These are phyloP conservation scores for Ceratobasidium sp. DNA, from an alignment of 1,284 basidiomycete genomes.

Conservation along the genomic window DNA sequence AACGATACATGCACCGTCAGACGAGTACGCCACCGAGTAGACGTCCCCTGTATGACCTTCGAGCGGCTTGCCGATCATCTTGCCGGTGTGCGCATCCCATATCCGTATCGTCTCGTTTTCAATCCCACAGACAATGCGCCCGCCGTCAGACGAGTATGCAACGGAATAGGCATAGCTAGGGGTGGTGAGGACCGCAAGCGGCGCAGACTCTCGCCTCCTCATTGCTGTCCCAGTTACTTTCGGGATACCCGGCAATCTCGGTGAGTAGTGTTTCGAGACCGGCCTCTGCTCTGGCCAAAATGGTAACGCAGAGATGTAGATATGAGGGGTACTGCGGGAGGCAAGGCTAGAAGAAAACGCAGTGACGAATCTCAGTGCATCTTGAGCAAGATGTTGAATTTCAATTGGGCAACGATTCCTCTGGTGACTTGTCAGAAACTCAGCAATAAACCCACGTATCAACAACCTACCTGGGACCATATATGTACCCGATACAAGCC, in stretches of 20 bases:
- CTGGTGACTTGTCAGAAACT: background rate
- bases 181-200: background rate
- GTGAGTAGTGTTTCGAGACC: background rate
- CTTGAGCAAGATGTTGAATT: background rate
- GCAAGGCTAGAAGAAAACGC: background rate
- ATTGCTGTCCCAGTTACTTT: background rate
- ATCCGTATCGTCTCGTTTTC: background rate
- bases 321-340: background rate
- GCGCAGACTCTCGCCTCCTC: background rate
- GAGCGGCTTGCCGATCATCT: background rate
- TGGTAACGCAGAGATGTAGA: background rate
- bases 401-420: background rate
- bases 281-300: background rate
- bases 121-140: slow-evolving; percentile 3
- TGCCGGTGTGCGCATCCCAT: background rate
- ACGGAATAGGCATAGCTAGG: background rate
- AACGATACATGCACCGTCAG: no score
- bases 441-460: background rate
- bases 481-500: background rate
- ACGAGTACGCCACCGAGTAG: background rate
- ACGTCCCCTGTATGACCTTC: background rate
- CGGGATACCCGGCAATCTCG: background rate
- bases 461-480: slow-evolving; percentile 1
- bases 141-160: background rate
- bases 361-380: background rate